Base-by-base conservation (phyloP, 2,329 filamentous ascomycete genomes). In the Aureobasidium sp. region DNA sequence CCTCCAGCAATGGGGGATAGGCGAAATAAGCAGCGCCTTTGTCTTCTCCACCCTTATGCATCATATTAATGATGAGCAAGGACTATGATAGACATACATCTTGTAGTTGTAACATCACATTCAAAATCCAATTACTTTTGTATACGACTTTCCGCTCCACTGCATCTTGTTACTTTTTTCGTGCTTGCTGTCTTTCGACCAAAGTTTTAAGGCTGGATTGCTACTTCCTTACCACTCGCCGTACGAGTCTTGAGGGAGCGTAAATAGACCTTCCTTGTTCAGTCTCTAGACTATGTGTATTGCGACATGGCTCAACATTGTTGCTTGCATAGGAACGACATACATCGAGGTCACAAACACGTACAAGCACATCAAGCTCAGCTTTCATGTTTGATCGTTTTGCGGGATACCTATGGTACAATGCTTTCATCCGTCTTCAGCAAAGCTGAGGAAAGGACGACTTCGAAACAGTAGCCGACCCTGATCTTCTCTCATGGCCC, bases 21-120 rank as follows among this genome's bases (percentile, higher is more conserved):
- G 55, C 55, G 55, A 55, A 55, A 55, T 59, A 59, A 59, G 55
- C 55, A 59, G 55, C 55, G 55, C 55, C 46, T 43, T 32, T 59
- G 55, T 59, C 55, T 59, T 59, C 43, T 59, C 55, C 55, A 59
- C 55, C 55, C 55, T 59, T 44, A 48, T 48, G 43, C 39, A 48
- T 43, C 9, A 36, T 13, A 44, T n/a, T 10, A 48, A 34, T 48
- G 55, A 29, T 47, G 55, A 32, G 32, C 41, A 34, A 59, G 55
- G 55, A 59, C 55, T 59, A 59, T 59, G 29, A 34, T 59, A 59
- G 55, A 59, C 55, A 59, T 27, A 59, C 55, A 59, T 37, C 29
- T 47, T 2, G 24, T 10, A 41, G 29, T 6, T 15, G 34, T 37
- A 15, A 37, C 15, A 2, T 15, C 6, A 4, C 13, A 15, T 37